These are phyloP conservation scores for Cryptosporidium sp. DNA, from an alignment of 169 alveolate species.

Conservation along the genomic window DNA sequence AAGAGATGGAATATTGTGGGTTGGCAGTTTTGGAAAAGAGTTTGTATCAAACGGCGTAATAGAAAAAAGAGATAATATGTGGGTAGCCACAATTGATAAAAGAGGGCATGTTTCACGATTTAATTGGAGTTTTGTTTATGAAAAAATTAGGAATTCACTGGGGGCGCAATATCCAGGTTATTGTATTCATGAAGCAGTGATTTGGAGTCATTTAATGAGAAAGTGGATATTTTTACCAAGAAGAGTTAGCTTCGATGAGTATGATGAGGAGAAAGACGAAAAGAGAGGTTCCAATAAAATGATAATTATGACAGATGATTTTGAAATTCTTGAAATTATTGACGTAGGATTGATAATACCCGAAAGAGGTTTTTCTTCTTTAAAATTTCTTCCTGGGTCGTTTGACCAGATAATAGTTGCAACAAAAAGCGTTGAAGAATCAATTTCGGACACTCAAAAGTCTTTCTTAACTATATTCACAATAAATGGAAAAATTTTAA, in stretches of 20 bases:
- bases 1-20: conserved; percentile 77
- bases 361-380: conserved; percentile 77
- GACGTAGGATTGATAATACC: conserved; percentile 52
- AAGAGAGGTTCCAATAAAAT: conserved; percentile 52
- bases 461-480: conserved; percentile 56
- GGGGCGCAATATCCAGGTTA: conserved; percentile 78
- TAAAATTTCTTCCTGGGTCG: conserved; percentile 79
- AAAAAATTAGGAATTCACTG: conserved; percentile 71
- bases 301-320: conserved; percentile 52
- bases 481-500: conserved; percentile 28
- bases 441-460: conserved; percentile 19
- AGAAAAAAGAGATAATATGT: conserved; percentile 63
- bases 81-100: conserved; percentile 77
- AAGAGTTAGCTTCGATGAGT: conserved; percentile 75
- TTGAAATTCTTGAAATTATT: conserved; percentile 42
- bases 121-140: conserved; percentile 75
- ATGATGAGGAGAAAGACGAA: conserved; percentile 78
- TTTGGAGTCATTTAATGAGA: conserved; percentile 76
- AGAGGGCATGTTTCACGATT: conserved; percentile 50
- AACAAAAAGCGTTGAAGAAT: conserved; percentile 50
- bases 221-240: conserved; percentile 79
- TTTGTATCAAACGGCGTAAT: conserved; percentile 74
- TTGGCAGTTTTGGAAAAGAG: conserved; percentile 81
- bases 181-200: conserved; percentile 79
- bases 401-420: conserved; percentile 75